phyloP scores from a whole-genome alignment of 2,329 filamentous ascomycete species.

The Calonectria hawksworthii region DNA sequence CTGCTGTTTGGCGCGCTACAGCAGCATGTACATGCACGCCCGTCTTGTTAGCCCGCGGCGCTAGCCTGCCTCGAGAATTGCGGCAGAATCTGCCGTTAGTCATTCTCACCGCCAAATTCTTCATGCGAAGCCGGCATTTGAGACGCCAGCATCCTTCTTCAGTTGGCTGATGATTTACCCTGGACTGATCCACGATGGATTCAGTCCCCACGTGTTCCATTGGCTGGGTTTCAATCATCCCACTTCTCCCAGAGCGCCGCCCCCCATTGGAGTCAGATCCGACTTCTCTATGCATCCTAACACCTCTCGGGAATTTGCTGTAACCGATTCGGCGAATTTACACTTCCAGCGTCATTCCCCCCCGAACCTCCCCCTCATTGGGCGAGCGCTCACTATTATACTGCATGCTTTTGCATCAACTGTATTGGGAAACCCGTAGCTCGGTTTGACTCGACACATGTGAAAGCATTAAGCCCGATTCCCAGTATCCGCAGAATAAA shows the following conservation, averaged over 20 bases:
- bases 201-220: constrained; percentile 33
- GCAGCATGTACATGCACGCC: neutral
- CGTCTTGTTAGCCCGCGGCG: neutral
- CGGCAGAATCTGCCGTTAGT: constrained; percentile 8
- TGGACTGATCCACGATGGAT: constrained; percentile 3
- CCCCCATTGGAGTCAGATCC: neutral
- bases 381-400: neutral
- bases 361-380: neutral
- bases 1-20: neutral
- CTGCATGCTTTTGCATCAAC: constrained; percentile 14
- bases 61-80: neutral
- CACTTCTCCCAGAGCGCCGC: neutral
- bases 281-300: neutral
- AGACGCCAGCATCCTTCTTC: neutral
- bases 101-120: constrained; percentile 23
- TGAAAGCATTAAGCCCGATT: neutral
- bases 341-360: neutral
- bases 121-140: neutral
- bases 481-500: neutral
- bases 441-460: neutral
- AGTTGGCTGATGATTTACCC: constrained; percentile 5
- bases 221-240: constrained; percentile 27
- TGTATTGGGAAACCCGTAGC: neutral
- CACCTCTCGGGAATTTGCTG: neutral
- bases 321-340: neutral